phyloP scores from a whole-genome alignment of 2,329 filamentous ascomycete genomes.

The Paramyrothecium roridum region DNA sequence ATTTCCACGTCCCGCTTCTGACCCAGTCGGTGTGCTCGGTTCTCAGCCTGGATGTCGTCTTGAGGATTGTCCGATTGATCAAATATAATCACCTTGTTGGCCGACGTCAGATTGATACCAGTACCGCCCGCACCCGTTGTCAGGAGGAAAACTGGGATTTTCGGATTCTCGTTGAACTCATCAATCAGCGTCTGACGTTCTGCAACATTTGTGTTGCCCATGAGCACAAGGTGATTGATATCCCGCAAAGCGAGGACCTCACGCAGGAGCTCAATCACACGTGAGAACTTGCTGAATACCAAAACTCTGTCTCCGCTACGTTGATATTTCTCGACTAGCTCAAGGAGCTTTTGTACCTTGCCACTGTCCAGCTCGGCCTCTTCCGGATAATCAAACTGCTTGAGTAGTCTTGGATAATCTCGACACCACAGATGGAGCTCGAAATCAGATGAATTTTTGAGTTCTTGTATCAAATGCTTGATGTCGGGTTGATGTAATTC shows the following conservation, averaged over 20 bases:
- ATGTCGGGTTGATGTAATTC: constrained; percentile 51
- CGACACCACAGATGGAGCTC: constrained; percentile 64
- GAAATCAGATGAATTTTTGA: constrained; percentile 60
- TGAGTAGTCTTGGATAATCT: constrained; percentile 51
- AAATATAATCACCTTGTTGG: constrained; percentile 97
- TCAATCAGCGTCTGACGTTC: constrained; percentile 87
- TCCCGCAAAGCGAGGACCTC: constrained; percentile 71
- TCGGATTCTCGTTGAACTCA: constrained; percentile 71
- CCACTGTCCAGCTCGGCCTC: constrained; percentile 63
- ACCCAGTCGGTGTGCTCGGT: constrained; percentile 90
- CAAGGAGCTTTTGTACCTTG: constrained; percentile 78
- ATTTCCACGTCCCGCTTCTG: constrained; percentile 91
- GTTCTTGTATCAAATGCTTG: constrained; percentile 51
- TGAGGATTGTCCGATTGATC: constrained; percentile 97
- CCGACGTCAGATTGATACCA: constrained; percentile 90
- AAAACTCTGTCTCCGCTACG: constrained; percentile 81
- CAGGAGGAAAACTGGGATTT: constrained; percentile 87
- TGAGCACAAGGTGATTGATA: constrained; percentile 80
- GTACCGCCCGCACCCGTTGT: constrained; percentile 95
- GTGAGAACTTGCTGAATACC: constrained; percentile 91
- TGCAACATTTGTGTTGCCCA: constrained; percentile 77
- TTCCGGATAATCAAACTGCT: constrained; percentile 49
- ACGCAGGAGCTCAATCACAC: constrained; percentile 86
- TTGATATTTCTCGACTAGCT: constrained; percentile 70
- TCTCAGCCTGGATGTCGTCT: constrained; percentile 97